A percentile compares a stretch with the other conserved stretches of the same genome.
phyloP scores from a whole-genome alignment of 257 asterid species.

The Solanum dulcamara region DNA sequence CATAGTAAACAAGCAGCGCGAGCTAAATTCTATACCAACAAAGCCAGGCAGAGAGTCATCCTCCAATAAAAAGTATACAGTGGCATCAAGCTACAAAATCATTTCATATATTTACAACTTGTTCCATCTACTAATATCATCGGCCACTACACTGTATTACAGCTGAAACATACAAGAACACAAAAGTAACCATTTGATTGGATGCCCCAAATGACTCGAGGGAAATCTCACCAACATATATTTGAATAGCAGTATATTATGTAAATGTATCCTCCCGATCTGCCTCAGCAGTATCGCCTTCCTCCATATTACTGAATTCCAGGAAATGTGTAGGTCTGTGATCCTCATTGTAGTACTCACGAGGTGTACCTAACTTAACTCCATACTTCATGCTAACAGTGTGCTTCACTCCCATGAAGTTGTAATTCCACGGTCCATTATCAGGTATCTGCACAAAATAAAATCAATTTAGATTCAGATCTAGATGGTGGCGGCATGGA shows the following conservation, averaged over 20 bases:
- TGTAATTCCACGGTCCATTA: constrained; percentile 93
- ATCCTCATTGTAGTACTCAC: constrained; percentile 85
- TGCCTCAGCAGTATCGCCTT: constrained; percentile 84
- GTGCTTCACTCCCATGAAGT: constrained; percentile 94
- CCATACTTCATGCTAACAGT: constrained; percentile 81
- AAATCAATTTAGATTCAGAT: neutral
- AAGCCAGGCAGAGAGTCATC: neutral
- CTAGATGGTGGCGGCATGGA: neutral
- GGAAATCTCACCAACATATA: neutral
- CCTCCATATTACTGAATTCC: constrained; percentile 94
- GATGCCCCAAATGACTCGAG: neutral
- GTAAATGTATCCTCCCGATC: constrained; percentile 90
- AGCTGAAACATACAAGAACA: neutral
- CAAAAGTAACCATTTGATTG: neutral
- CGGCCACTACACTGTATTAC: neutral
- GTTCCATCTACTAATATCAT: neutral
- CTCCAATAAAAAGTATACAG: neutral
- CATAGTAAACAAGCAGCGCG: neutral
- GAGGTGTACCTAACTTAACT: constrained; percentile 73
- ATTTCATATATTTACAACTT: neutral
- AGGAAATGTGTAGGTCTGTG: constrained; percentile 89
- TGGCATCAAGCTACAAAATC: neutral
- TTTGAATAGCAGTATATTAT: constrained; percentile 3
- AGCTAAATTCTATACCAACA: neutral
- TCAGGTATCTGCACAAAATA: constrained; percentile 63